Evolutionary conservation across 495 filamentous ascomycete species (phyloP).

Genomic region (Staphylotrichum longicolle): DNA sequence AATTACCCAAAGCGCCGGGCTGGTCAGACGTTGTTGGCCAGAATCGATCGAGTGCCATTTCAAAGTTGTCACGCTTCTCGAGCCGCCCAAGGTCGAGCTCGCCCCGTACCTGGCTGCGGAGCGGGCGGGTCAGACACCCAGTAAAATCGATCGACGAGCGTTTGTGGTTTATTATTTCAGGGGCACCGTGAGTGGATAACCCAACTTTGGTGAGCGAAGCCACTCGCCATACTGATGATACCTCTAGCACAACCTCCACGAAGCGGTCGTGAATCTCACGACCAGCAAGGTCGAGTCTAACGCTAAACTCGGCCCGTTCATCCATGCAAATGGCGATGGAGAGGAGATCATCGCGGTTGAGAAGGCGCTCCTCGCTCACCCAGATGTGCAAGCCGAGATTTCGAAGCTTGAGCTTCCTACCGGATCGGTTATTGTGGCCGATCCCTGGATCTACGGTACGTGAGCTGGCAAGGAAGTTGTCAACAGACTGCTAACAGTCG

Average conservation of each 20-base stretch:
- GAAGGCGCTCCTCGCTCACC: slow-evolving; percentile 54
- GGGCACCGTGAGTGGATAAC: slow-evolving; percentile 51
- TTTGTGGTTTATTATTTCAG: slow-evolving; percentile 64
- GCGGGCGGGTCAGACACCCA: slow-evolving; percentile 22
- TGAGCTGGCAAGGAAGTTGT: neutral
- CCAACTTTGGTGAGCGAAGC: neutral
- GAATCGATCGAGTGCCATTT: slow-evolving; percentile 53
- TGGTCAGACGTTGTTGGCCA: slow-evolving; percentile 53
- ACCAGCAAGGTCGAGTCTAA: slow-evolving; percentile 56
- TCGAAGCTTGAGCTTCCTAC: slow-evolving; percentile 63
- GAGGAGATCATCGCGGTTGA: slow-evolving; percentile 62
- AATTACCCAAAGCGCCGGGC: slow-evolving; percentile 45
- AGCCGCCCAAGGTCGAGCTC: slow-evolving; percentile 61
- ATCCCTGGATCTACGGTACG: slow-evolving; percentile 71
- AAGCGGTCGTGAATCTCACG: slow-evolving; percentile 60
- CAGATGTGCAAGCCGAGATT: slow-evolving; percentile 58
- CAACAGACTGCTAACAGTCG: neutral
- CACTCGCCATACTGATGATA: neutral
- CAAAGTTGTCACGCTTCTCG: slow-evolving; percentile 63
- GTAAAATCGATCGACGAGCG: slow-evolving; percentile 49
- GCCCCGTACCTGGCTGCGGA: slow-evolving; percentile 46
- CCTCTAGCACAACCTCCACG: slow-evolving; percentile 62
- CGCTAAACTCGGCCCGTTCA: slow-evolving; percentile 53
- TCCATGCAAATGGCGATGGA: slow-evolving; percentile 57
- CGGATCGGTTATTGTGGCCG: slow-evolving; percentile 57